A percentile compares a stretch with the other conserved stretches of the same genome.
Conservation (phyloP, 2,329 filamentous ascomycete genomes). For the Coniochaeta ligniaria region DNA sequence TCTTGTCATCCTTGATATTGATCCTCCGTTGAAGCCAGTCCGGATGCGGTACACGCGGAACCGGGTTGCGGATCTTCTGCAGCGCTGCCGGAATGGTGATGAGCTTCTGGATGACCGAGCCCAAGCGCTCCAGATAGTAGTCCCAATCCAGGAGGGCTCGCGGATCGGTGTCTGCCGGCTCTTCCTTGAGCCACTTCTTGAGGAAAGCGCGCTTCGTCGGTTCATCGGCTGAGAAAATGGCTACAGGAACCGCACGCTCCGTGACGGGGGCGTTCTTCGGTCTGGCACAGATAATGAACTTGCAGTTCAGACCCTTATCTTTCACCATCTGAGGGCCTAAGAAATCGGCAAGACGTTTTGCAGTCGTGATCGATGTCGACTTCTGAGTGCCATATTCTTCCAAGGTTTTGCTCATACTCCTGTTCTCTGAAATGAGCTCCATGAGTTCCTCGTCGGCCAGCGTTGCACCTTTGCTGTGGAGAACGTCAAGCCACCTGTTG, state of each 20-base stretch:
- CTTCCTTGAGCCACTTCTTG: conserved; percentile 92
- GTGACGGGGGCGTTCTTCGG: conserved; percentile 89
- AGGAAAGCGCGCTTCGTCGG: conserved; percentile 82
- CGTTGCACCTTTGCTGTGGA: conserved; percentile 81
- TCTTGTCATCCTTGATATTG: conserved; percentile 89
- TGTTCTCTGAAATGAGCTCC: conserved; percentile 99
- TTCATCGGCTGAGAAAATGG: conserved; percentile 93
- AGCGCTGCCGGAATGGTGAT: conserved; percentile 97
- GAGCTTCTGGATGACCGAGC: conserved; percentile 96
- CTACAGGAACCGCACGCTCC: conserved; percentile 87
- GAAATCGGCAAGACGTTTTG: conserved; percentile 90
- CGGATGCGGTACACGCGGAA: conserved; percentile 86
- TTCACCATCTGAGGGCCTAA: conserved; percentile 98
- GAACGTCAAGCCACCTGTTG: conserved; percentile 92
- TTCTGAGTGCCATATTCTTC: conserved; percentile 96
- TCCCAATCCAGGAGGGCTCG: conserved; percentile 89
- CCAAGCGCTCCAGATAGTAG: conserved; percentile 92
- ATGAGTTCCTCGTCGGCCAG: conserved; percentile 95
- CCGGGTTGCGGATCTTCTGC: conserved; percentile 90
- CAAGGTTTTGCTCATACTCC: conserved; percentile 94
- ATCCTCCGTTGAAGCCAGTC: conserved; percentile 95
- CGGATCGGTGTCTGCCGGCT: conserved; percentile 85
- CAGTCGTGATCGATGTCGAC: conserved; percentile 98
- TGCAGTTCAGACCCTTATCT: conserved; percentile 98
- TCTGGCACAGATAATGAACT: conserved; percentile 91